Percentiles rank a stretch among this genome's conserved stretches.
Evolutionary conservation across 2,329 filamentous ascomycete species (phyloP).

Genomic region (Cladosporium sp.): DNA sequence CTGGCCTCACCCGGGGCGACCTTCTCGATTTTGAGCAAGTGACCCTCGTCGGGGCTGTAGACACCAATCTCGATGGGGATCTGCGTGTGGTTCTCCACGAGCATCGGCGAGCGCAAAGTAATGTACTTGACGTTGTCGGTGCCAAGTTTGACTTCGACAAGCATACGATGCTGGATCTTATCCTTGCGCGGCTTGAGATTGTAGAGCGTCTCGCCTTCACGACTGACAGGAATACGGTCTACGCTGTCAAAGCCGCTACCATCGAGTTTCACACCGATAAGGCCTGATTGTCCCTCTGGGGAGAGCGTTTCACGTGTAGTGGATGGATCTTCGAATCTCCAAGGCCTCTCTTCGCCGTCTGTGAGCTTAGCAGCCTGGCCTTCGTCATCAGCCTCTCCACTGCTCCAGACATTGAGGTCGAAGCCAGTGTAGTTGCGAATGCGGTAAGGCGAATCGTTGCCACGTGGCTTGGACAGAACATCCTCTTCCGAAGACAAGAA

Average conservation of each 20-base stretch:
- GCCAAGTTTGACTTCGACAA: slow-evolving; percentile 89
- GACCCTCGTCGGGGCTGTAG: slow-evolving; percentile 79
- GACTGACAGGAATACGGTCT: slow-evolving; percentile 80
- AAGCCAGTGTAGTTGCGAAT: slow-evolving; percentile 97
- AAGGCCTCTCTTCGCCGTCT: slow-evolving; percentile 87
- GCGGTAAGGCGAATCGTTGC: slow-evolving; percentile 85
- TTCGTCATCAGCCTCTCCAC: slow-evolving; percentile 64
- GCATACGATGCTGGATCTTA: slow-evolving; percentile 76
- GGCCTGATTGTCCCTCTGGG: slow-evolving; percentile 73
- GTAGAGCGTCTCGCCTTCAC: slow-evolving; percentile 92
- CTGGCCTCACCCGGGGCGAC: slow-evolving; percentile 86
- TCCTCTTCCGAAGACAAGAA: slow-evolving; percentile 88
- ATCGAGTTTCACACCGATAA: slow-evolving; percentile 79
- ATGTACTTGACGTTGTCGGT: slow-evolving; percentile 97
- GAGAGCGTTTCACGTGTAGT: slow-evolving; percentile 92
- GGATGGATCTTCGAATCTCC: slow-evolving; percentile 95
- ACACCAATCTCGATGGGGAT: slow-evolving; percentile 93
- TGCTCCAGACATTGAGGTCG: slow-evolving; percentile 77
- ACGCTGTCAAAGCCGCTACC: slow-evolving; percentile 91
- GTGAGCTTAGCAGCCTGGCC: slow-evolving; percentile 71
- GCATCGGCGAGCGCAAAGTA: slow-evolving; percentile 83
- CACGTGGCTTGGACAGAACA: slow-evolving; percentile 86
- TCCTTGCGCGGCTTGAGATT: slow-evolving; percentile 83
- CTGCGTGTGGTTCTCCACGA: slow-evolving; percentile 94
- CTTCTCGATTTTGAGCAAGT: slow-evolving; percentile 96